Conservation (phyloP, 176 grass and related monocot species). For the Eragrostis curvula region DNA sequence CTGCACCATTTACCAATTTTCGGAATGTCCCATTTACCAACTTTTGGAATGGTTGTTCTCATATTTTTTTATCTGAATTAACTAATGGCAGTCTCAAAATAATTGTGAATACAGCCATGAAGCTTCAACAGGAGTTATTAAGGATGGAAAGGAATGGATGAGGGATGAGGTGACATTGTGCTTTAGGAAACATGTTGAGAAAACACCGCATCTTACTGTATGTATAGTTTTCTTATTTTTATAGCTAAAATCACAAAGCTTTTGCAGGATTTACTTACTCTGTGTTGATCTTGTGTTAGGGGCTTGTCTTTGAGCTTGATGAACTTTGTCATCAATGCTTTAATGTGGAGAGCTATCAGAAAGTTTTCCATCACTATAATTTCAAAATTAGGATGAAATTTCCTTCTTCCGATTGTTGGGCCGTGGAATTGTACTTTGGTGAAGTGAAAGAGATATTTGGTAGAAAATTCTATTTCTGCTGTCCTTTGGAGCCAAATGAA, state of each 20-base stretch:
- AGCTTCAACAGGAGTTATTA: neutral
- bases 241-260: neutral
- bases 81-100: neutral
- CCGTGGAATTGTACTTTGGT: neutral
- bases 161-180: slow-evolving; percentile 13
- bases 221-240: neutral
- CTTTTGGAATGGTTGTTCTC: neutral
- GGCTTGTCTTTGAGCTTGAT: neutral
- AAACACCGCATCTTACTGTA: neutral
- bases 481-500: neutral
- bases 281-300: neutral
- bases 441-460: slow-evolving; percentile 41
- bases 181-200: slow-evolving; percentile 19
- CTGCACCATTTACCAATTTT: no score
- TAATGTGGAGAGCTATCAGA: neutral
- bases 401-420: neutral
- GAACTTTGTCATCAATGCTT: slow-evolving; percentile 26
- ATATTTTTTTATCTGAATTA: neutral
- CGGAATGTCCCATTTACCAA: no score
- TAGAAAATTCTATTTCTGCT: slow-evolving; percentile 4
- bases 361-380: slow-evolving; percentile 32
- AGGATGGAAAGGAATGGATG: slow-evolving; percentile 30
- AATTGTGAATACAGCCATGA: neutral
- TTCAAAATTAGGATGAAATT: slow-evolving; percentile 28
- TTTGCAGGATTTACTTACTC: neutral